Conservation (phyloP, 2,329 filamentous ascomycete genomes). For the Phoma herbarum region DNA sequence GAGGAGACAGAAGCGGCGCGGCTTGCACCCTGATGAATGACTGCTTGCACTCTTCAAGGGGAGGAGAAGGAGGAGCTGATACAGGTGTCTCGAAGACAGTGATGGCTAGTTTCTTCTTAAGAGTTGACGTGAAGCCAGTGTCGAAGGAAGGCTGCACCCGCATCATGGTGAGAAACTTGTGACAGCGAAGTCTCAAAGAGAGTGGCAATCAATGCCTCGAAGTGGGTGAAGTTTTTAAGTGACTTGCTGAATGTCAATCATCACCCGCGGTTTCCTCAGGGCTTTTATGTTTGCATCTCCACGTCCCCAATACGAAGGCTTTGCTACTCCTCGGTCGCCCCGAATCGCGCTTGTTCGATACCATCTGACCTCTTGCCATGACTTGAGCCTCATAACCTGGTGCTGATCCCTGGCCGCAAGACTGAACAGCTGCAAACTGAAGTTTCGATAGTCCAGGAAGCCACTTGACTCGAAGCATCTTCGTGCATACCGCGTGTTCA, state of each 20-base stretch:
- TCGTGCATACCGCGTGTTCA: background rate
- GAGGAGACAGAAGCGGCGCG: background rate
- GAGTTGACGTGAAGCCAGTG: too few species aligned
- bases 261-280: background rate
- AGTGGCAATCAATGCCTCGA: background rate
- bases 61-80: background rate
- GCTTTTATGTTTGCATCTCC: background rate
- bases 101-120: background rate
- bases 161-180: background rate
- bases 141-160: background rate
- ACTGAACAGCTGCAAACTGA: background rate
- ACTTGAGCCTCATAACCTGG: too few species aligned
- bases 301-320: background rate
- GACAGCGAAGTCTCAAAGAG: background rate
- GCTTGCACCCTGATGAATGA: background rate
- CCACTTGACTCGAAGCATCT: background rate
- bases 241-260: background rate
- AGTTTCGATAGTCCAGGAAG: background rate
- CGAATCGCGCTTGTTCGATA: background rate
- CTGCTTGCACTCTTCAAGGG: background rate
- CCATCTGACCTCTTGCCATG: background rate
- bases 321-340: background rate
- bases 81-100: background rate
- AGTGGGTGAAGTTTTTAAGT: background rate
- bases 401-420: background rate